Conservation (phyloP, 148 eudicot genomes). For the Cornus florida region DNA sequence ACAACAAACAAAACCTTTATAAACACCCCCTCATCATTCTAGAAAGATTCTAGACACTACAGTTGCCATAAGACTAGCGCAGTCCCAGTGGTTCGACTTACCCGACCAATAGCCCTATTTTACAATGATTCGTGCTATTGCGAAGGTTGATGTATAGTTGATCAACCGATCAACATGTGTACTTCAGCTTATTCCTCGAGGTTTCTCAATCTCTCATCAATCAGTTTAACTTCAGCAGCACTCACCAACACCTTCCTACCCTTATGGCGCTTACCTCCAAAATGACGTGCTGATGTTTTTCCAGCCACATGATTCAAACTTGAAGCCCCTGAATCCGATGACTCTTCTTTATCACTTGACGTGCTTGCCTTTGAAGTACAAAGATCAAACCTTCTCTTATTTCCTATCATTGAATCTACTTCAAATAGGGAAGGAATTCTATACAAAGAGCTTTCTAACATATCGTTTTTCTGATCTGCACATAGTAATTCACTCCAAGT, state of each 20-base stretch:
- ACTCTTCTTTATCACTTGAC: background rate
- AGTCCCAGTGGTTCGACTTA: no score
- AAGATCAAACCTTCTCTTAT: background rate
- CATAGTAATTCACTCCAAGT: background rate
- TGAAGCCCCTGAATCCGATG: background rate
- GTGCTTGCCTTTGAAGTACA: background rate
- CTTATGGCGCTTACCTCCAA: background rate
- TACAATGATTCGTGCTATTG: no score
- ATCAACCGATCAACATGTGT: no score
- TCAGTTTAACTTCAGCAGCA: conserved; percentile 13
- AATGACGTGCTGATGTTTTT: background rate
- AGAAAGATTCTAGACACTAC: no score
- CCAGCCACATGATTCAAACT: background rate
- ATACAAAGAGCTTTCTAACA: background rate
- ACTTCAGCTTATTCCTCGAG: conserved; percentile 31
- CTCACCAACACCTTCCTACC: background rate
- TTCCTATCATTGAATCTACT: background rate
- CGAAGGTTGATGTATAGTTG: no score
- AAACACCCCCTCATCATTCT: no score
- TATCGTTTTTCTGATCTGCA: background rate
- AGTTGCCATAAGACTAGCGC: no score
- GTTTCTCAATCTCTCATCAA: conserved; percentile 17
- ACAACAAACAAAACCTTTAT: no score
- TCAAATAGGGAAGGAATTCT: background rate
- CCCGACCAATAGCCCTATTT: no score